Evolutionary conservation across 2,329 filamentous ascomycete species (phyloP).

Genomic region (Fusarium sp.): DNA sequence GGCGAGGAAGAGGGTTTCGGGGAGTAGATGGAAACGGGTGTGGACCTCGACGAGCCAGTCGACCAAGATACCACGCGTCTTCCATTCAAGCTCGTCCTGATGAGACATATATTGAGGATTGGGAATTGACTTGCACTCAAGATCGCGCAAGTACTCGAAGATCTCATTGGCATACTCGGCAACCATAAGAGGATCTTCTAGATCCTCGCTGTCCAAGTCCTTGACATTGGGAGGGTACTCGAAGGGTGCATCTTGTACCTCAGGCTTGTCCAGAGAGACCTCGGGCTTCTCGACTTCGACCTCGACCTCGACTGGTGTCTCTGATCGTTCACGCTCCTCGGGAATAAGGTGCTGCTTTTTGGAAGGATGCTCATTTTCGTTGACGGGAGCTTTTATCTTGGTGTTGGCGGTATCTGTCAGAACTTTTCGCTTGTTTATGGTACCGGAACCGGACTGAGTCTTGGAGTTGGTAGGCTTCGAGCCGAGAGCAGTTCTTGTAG

Average conservation of each 20-base stretch:
- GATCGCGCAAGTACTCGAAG: slow-evolving; percentile 91
- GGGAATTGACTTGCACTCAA: slow-evolving; percentile 82
- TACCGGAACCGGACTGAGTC: slow-evolving; percentile 78
- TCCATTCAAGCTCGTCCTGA: slow-evolving; percentile 97
- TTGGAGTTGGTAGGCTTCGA: slow-evolving; percentile 77
- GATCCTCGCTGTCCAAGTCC: slow-evolving; percentile 86
- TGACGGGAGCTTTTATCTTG: slow-evolving; percentile 67
- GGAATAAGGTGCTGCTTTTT: slow-evolving; percentile 68
- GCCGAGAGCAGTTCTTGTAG: slow-evolving; percentile 71
- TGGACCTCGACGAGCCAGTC: slow-evolving; percentile 99
- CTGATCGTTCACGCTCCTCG: slow-evolving; percentile 47
- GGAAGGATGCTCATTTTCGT: slow-evolving; percentile 75
- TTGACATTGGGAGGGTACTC: slow-evolving; percentile 54
- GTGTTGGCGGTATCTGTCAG: slow-evolving; percentile 62
- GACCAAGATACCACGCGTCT: slow-evolving; percentile 95
- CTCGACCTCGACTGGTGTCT: slow-evolving; percentile 53
- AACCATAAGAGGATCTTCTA: slow-evolving; percentile 96
- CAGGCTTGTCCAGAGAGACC: slow-evolving; percentile 26
- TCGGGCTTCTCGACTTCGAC: slow-evolving; percentile 19
- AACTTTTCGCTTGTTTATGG: slow-evolving; percentile 78
- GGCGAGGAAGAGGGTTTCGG: slow-evolving; percentile 94
- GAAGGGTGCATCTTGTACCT: slow-evolving; percentile 17
- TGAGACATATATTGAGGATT: slow-evolving; percentile 96
- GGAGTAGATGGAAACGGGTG: slow-evolving; percentile 93
- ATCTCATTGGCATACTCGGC: slow-evolving; percentile 98